Percentiles rank a stretch among this genome's conserved stretches.
phyloP scores from a whole-genome alignment of 129 eudicot species.

The Apium graveolens region DNA sequence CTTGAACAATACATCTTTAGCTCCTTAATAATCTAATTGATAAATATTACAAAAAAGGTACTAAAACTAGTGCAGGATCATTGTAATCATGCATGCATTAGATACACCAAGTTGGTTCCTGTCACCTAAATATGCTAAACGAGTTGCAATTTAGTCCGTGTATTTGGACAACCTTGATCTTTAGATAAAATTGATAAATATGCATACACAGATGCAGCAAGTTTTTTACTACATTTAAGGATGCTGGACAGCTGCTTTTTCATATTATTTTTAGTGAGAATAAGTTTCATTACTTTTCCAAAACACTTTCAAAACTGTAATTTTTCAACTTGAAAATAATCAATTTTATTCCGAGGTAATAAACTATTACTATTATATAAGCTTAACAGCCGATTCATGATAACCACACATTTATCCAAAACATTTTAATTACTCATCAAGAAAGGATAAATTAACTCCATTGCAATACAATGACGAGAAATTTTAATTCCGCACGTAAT shows the following conservation, averaged over 20 bases:
- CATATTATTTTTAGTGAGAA: not conserved
- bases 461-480: not conserved
- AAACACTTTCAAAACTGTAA: not conserved
- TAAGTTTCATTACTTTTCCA: not conserved
- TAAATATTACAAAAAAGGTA: not conserved
- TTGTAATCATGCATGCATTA: constrained; percentile 2
- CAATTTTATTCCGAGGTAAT: not conserved
- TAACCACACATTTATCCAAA: not conserved
- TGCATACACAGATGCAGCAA: not conserved
- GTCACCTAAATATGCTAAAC: not conserved
- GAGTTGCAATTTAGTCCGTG: not conserved
- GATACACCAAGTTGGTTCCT: not conserved
- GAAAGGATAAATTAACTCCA: not conserved
- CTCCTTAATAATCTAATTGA: not conserved
- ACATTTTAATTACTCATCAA: not conserved
- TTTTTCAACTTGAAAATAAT: not conserved
- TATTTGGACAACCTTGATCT: not conserved
- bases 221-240: not conserved
- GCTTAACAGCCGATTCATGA: not conserved
- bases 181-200: too few relatives aligned
- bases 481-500: not conserved
- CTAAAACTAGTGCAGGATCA: not conserved
- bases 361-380: not conserved
- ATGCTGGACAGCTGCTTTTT: not conserved
- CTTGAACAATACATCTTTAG: not conserved